Conservation (phyloP, 441 rosid species). For the Croton setiger region DNA sequence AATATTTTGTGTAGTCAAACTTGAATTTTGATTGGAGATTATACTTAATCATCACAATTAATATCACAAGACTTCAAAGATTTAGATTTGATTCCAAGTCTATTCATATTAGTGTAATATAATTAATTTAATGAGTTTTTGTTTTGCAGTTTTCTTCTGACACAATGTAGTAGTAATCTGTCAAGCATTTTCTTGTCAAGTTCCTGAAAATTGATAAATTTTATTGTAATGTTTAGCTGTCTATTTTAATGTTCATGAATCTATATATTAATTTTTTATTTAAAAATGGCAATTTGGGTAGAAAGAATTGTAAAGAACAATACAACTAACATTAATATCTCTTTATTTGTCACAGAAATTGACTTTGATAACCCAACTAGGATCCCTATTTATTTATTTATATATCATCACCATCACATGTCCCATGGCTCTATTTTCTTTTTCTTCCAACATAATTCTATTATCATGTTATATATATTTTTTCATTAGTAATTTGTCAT, state of each 20-base stretch:
- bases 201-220: neutral
- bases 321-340: neutral
- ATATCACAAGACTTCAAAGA: neutral
- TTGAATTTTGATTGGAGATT: neutral
- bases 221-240: neutral
- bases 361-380: constrained; percentile 4
- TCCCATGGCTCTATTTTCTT: constrained; percentile 10
- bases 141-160: neutral
- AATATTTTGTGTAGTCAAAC: neutral
- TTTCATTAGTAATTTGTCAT: constrained; percentile 1
- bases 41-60: neutral
- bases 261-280: neutral
- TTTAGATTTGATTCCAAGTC: constrained; percentile 8
- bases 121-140: neutral
- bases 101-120: neutral
- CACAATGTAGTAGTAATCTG: neutral
- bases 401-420: too few relatives aligned
- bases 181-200: constrained; percentile 5
- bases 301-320: neutral
- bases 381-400: neutral
- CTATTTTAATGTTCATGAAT: neutral
- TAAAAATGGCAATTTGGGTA: neutral
- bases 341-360: neutral
- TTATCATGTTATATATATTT: neutral
- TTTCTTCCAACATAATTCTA: neutral